These are phyloP conservation scores for Corchorus olitorius DNA, from an alignment of 345 rosid genomes.

Conservation along the genomic window DNA sequence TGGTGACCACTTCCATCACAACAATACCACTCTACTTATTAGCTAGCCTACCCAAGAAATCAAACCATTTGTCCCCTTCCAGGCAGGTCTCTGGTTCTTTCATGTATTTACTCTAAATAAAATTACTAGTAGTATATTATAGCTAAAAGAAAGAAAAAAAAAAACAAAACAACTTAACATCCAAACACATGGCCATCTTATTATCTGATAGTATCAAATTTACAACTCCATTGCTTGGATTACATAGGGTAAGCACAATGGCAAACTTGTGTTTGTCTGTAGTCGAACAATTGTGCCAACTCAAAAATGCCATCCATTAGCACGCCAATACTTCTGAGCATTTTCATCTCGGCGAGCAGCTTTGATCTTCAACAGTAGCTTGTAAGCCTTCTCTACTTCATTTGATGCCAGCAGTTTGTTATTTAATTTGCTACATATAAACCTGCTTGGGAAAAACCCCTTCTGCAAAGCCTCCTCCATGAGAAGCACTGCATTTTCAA, in stretches of 20 bases:
- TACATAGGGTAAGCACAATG: neutral
- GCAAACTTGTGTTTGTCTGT: neutral
- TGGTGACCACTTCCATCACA: too few species aligned
- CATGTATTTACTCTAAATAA: too few species aligned
- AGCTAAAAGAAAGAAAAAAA: too few species aligned
- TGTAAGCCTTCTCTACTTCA: conserved; percentile 76
- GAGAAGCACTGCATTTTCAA: conserved; percentile 83
- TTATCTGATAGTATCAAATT: too few species aligned
- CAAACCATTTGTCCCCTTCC: too few species aligned
- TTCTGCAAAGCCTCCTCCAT: conserved; percentile 79
- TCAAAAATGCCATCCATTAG: conserved; percentile 96
- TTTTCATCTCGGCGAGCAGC: conserved; percentile 67
- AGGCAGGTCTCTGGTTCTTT: too few species aligned
- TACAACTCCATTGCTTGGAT: neutral
- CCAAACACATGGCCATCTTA: too few species aligned
- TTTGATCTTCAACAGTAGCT: conserved; percentile 70
- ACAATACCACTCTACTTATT: too few species aligned
- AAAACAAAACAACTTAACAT: too few species aligned
- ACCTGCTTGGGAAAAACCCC: conserved; percentile 87
- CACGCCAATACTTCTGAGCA: conserved; percentile 71
- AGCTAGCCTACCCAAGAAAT: too few species aligned
- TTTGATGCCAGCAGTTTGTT: conserved; percentile 70
- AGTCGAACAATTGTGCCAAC: neutral
- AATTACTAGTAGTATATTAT: too few species aligned
- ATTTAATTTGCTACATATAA: conserved; percentile 70